Conservation (phyloP, 257 asterid species). For the Leonotis leonurus region DNA sequence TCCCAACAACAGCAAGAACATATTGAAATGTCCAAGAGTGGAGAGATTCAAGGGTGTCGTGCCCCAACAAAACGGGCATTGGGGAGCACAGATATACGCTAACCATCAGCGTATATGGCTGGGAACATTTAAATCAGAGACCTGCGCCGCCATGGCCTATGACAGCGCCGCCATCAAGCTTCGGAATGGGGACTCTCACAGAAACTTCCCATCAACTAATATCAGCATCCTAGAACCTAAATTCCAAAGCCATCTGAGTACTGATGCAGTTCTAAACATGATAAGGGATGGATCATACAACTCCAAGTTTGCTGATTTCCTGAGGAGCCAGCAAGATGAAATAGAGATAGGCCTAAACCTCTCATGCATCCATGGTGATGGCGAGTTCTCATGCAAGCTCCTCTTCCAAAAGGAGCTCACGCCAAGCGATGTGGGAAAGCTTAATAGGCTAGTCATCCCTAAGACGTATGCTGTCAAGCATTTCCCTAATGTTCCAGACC, state of each 20-base stretch:
- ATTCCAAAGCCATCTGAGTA: slow-evolving; percentile 47
- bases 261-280: slow-evolving; percentile 50
- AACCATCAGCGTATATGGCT: slow-evolving; percentile 72
- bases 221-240: slow-evolving; percentile 38
- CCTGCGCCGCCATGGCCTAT: slow-evolving; percentile 82
- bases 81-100: slow-evolving; percentile 84
- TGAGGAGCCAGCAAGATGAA: slow-evolving; percentile 27
- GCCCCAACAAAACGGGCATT: slow-evolving; percentile 61
- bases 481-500: slow-evolving; percentile 31
- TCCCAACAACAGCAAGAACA: slow-evolving; percentile 24
- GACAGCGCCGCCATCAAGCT: slow-evolving; percentile 76
- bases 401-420: slow-evolving; percentile 66
- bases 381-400: slow-evolving; percentile 26
- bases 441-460: slow-evolving; percentile 63
- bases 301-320: slow-evolving; percentile 41
- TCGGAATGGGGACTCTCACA: slow-evolving; percentile 39
- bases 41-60: slow-evolving; percentile 72
- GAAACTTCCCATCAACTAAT: slow-evolving; percentile 53
- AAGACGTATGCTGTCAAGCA: slow-evolving; percentile 52
- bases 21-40: slow-evolving; percentile 17
- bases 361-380: slow-evolving; percentile 16
- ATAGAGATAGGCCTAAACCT: slow-evolving; percentile 15
- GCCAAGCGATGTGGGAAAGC: slow-evolving; percentile 65
- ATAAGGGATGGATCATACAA: slow-evolving; percentile 68
- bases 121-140: slow-evolving; percentile 72